A percentile compares a stretch with the other conserved stretches of the same genome.
These are phyloP conservation scores for Alloascoidea africana DNA, from an alignment of 805 yeast genomes.

Conservation along the genomic window DNA sequence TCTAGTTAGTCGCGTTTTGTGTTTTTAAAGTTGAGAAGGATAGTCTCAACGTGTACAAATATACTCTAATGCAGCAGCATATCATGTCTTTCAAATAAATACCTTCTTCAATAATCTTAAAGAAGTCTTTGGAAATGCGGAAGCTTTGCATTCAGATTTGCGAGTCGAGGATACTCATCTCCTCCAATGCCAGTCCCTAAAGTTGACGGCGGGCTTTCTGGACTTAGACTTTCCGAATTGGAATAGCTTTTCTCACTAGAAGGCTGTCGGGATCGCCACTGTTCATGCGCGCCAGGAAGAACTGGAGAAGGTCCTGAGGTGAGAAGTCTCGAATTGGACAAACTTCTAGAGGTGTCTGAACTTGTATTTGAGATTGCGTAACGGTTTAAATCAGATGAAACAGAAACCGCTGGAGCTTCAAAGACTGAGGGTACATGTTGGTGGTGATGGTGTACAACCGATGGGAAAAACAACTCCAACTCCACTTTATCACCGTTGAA, in stretches of 20 bases:
- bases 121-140: background rate
- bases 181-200: background rate
- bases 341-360: background rate
- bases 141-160: background rate
- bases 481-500: slow-evolving; percentile 24
- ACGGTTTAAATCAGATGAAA: background rate
- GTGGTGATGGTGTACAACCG: slow-evolving; percentile 4
- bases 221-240: too few relatives aligned
- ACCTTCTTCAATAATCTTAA: too few relatives aligned
- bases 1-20: too few relatives aligned
- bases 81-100: too few relatives aligned
- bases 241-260: too few relatives aligned
- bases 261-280: too few relatives aligned
- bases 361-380: background rate
- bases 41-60: too few relatives aligned
- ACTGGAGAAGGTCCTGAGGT: too few relatives aligned
- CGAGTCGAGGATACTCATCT: background rate
- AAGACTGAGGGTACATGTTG: background rate
- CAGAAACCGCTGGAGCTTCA: background rate
- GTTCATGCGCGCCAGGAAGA: too few relatives aligned
- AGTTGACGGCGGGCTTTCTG: background rate
- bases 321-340: too few relatives aligned
- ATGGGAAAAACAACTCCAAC: slow-evolving; percentile 23
- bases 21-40: too few relatives aligned
- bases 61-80: too few relatives aligned